Percentiles rank a stretch among this genome's conserved stretches.
Conservation (phyloP, 352 stramenopile species). For the Phytophthora pisi region DNA sequence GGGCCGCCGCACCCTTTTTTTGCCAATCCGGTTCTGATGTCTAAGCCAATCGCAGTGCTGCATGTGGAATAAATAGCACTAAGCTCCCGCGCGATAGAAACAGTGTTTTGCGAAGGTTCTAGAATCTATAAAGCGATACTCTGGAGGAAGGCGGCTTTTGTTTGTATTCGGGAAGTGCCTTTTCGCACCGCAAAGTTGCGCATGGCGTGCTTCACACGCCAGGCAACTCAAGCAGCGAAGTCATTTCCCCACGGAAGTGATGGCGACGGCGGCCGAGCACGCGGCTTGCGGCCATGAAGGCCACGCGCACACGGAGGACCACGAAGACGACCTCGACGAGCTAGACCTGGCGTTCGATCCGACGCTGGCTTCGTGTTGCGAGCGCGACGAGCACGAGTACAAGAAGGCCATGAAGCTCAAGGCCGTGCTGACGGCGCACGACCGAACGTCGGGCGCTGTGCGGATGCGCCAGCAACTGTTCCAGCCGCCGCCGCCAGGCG, state of each 20-base stretch:
- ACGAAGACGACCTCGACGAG: conserved; percentile 30
- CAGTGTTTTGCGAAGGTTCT: neutral
- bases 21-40: conserved; percentile 17
- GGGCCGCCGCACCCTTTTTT: conserved; percentile 19
- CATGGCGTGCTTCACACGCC: neutral
- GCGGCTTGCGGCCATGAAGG: conserved; percentile 15
- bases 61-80: neutral
- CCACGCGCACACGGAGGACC: conserved; percentile 30
- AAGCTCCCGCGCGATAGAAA: neutral
- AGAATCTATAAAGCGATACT: neutral
- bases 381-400: conserved; percentile 61
- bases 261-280: conserved; percentile 6
- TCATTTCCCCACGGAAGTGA: neutral
- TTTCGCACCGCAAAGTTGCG: conserved; percentile 6
- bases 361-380: conserved; percentile 71
- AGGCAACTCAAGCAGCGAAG: conserved; percentile 6
- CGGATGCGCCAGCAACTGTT: conserved; percentile 68
- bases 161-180: neutral
- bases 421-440: conserved; percentile 55
- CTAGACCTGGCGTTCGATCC: conserved; percentile 56
- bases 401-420: conserved; percentile 74
- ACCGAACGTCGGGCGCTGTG: conserved; percentile 59
- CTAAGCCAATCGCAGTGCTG: neutral
- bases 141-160: neutral
- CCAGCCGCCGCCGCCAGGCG: conserved; percentile 21